A percentile compares a stretch with the other conserved stretches of the same genome.
Conservation (phyloP, 768 basidiomycete species). For the Amanita subjunquillea region DNA sequence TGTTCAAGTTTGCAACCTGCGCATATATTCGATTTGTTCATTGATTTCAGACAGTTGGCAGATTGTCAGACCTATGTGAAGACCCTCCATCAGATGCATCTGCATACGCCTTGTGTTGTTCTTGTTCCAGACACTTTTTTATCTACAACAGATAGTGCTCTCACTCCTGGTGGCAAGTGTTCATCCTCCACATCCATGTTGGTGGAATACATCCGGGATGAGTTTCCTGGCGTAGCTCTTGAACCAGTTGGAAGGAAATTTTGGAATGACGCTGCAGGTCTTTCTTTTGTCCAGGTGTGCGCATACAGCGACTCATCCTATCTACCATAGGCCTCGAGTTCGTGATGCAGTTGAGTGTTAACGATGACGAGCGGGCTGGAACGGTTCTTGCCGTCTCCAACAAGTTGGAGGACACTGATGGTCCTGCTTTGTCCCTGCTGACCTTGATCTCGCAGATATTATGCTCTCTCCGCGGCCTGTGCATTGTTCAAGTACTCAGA, state of each 20-base stretch:
- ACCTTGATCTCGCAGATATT: slow-evolving; percentile 47
- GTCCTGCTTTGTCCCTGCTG: slow-evolving; percentile 18
- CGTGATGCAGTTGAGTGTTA: slow-evolving; percentile 63
- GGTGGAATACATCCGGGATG: slow-evolving; percentile 63
- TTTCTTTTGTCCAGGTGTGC: slow-evolving; percentile 5
- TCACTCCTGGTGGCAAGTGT: slow-evolving; percentile 33
- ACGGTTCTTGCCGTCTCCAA: slow-evolving; percentile 69
- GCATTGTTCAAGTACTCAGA: slow-evolving; percentile 87
- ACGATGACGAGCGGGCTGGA: slow-evolving; percentile 75
- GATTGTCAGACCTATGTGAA: slow-evolving; percentile 88
- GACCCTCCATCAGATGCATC: slow-evolving; percentile 76
- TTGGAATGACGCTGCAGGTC: slow-evolving; percentile 81
- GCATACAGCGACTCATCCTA: background rate
- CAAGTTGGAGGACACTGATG: slow-evolving; percentile 43
- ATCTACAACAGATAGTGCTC: slow-evolving; percentile 40
- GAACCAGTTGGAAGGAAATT: slow-evolving; percentile 69
- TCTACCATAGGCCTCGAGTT: slow-evolving; percentile 53
- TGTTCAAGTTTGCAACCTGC: slow-evolving; percentile 51
- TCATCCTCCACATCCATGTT: slow-evolving; percentile 45
- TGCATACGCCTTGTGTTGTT: slow-evolving; percentile 60
- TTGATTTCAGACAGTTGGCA: slow-evolving; percentile 40
- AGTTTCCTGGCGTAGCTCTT: slow-evolving; percentile 57
- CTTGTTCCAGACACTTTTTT: slow-evolving; percentile 80
- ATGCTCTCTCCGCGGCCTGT: slow-evolving; percentile 75
- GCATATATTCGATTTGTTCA: slow-evolving; percentile 1